phyloP scores from a whole-genome alignment of 441 rosid genomes.

The Adansonia grandidieri region DNA sequence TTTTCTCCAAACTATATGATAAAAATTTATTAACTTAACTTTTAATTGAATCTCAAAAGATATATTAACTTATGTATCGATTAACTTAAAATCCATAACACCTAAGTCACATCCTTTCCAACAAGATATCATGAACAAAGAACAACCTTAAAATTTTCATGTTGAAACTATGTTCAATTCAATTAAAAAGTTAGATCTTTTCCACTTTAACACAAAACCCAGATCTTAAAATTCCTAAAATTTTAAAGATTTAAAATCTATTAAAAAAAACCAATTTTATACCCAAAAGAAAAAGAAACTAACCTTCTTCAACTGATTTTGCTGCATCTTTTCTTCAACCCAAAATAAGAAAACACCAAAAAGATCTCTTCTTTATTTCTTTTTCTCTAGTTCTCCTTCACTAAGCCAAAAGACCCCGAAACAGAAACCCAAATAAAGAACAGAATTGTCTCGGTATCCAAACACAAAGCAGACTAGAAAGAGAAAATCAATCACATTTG shows the following conservation, averaged over 20 bases:
- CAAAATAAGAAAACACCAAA: constrained; percentile 20
- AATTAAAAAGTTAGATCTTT: background rate
- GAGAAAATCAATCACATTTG: constrained; percentile 38
- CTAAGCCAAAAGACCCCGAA: constrained; percentile 24
- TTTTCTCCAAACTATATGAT: background rate
- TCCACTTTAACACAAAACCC: background rate
- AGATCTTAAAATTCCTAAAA: background rate
- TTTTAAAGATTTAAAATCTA: background rate
- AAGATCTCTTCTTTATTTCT: constrained; percentile 18
- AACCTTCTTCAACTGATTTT: constrained; percentile 68
- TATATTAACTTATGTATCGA: background rate
- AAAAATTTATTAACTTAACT: background rate
- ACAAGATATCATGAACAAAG: background rate
- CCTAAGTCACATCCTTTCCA: background rate
- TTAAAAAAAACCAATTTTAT: background rate
- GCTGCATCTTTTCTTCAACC: constrained; percentile 56
- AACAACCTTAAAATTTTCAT: background rate
- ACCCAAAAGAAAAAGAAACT: constrained; percentile 21
- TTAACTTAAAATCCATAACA: background rate
- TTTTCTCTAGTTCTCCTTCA: constrained; percentile 18
- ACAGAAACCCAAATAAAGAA: background rate
- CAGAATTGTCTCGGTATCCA: constrained; percentile 23
- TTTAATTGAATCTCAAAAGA: background rate
- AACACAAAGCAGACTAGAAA: constrained; percentile 17
- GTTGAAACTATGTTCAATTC: background rate